Evolutionary conservation across 1,284 basidiomycete genomes (phyloP).

Genomic region (Golubevia sp.): DNA sequence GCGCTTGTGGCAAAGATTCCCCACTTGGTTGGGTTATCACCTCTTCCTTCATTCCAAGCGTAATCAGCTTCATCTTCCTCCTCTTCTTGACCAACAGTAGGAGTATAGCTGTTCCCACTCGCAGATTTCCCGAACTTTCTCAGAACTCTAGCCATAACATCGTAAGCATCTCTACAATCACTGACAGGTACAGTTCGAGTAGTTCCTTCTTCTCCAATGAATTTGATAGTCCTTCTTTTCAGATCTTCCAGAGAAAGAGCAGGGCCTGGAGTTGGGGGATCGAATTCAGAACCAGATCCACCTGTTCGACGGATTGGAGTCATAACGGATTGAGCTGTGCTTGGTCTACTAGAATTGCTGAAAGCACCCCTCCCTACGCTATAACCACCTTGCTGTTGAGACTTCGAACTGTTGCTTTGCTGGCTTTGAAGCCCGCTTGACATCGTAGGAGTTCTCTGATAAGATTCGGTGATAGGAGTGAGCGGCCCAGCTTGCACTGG

Average conservation of each 20-base stretch:
- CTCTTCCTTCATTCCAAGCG: no score
- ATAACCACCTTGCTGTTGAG: slow-evolving; percentile 20
- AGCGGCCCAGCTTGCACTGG: slow-evolving; percentile 7
- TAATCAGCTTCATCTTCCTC: no score
- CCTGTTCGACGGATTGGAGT: background rate
- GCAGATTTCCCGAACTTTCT: slow-evolving; percentile 48
- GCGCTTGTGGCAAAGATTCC: slow-evolving; percentile 46
- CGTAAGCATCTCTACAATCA: slow-evolving; percentile 47
- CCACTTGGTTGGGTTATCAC: slow-evolving; percentile 15
- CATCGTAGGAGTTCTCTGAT: slow-evolving; percentile 24
- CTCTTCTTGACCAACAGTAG: slow-evolving; percentile 33
- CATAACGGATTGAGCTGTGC: background rate
- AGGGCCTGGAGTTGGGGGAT: background rate
- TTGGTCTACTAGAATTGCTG: background rate
- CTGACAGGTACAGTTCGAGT: slow-evolving; percentile 50
- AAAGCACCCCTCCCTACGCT: slow-evolving; percentile 45
- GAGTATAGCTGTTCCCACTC: slow-evolving; percentile 37
- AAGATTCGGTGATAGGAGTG: slow-evolving; percentile 37
- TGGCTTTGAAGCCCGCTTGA: slow-evolving; percentile 19
- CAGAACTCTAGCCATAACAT: slow-evolving; percentile 53
- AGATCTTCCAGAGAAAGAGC: slow-evolving; percentile 29
- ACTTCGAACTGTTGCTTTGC: slow-evolving; percentile 15
- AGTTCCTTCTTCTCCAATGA: slow-evolving; percentile 47
- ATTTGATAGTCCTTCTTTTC: slow-evolving; percentile 53
- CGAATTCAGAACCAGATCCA: background rate